These are phyloP conservation scores for Coemansia asiatica DNA, from an alignment of 192 early-diverging fungal genomes.

Conservation along the genomic window DNA sequence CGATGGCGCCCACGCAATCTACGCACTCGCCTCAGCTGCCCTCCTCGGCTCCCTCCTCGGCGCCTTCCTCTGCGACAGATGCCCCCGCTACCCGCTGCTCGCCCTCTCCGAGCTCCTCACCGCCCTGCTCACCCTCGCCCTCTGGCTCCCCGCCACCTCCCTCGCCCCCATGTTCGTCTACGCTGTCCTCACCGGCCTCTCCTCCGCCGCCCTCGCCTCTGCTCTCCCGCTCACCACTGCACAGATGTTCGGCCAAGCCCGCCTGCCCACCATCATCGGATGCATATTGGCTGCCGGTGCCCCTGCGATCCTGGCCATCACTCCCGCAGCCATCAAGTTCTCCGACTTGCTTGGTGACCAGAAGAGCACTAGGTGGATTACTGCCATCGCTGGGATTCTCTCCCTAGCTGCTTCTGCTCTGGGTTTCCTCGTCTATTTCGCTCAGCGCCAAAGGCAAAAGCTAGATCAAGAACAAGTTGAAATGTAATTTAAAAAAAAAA, in stretches of 20 bases:
- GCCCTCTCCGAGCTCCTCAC: conserved; percentile 30
- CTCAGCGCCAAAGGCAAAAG: conserved; percentile 20
- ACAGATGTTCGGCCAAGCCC: conserved; percentile 35
- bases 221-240: conserved; percentile 22
- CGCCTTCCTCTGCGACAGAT: conserved; percentile 16
- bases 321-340: conserved; percentile 27
- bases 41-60: conserved; percentile 19
- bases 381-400: conserved; percentile 23
- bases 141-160: conserved; percentile 22
- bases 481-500: neutral
- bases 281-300: conserved; percentile 16
- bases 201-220: conserved; percentile 19
- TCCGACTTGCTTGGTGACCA: conserved; percentile 5
- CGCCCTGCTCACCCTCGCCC: conserved; percentile 26
- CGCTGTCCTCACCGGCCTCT: conserved; percentile 27
- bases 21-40: conserved; percentile 21
- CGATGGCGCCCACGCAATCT: conserved; percentile 17
- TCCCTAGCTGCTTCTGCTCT: conserved; percentile 25
- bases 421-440: conserved; percentile 26
- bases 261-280: conserved; percentile 30
- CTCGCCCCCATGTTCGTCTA: conserved; percentile 30
- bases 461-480: neutral
- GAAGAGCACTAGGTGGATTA: conserved; percentile 19
- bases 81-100: conserved; percentile 17
- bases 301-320: conserved; percentile 18